Conservation (phyloP, 2,329 filamentous ascomycete species). For the Lasiodiplodia sp. region DNA sequence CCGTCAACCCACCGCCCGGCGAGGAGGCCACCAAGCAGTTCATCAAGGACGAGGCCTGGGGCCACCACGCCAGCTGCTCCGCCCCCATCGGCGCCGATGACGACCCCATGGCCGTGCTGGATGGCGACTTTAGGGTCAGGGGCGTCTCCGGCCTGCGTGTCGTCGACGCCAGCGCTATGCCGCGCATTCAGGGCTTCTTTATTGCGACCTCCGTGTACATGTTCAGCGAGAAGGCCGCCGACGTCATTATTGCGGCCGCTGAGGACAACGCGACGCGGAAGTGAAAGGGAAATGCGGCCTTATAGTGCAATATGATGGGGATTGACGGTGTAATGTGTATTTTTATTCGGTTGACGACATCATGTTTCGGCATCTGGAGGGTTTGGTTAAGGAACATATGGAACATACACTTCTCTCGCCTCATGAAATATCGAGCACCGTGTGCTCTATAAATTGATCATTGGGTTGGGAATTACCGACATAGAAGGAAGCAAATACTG, state of each 20-base stretch:
- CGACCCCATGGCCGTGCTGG: slow-evolving; percentile 63
- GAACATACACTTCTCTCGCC: no score
- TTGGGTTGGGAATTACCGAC: no score
- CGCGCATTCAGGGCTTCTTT: slow-evolving; percentile 63
- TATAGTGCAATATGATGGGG: no score
- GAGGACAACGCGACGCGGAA: not conserved
- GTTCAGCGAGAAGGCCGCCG: slow-evolving; percentile 67
- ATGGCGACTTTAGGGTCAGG: slow-evolving; percentile 64
- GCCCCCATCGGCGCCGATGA: slow-evolving; percentile 62
- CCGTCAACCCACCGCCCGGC: slow-evolving; percentile 50
- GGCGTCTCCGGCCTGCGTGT: slow-evolving; percentile 64
- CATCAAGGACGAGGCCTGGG: slow-evolving; percentile 41
- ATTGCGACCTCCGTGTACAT: slow-evolving; percentile 62
- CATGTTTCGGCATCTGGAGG: no score
- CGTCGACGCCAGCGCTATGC: slow-evolving; percentile 68
- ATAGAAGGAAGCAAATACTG: no score
- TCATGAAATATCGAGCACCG: no score
- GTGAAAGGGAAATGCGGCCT: not conserved
- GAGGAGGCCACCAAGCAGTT: slow-evolving; percentile 51
- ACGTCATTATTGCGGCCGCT: slow-evolving; percentile 43
- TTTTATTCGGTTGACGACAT: no score
- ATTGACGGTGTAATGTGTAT: no score
- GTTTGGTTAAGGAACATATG: no score
- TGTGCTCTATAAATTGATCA: no score
- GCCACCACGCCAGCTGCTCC: slow-evolving; percentile 65